These are phyloP conservation scores for Suillus spraguei DNA, from an alignment of 768 basidiomycete species.

Conservation along the genomic window DNA sequence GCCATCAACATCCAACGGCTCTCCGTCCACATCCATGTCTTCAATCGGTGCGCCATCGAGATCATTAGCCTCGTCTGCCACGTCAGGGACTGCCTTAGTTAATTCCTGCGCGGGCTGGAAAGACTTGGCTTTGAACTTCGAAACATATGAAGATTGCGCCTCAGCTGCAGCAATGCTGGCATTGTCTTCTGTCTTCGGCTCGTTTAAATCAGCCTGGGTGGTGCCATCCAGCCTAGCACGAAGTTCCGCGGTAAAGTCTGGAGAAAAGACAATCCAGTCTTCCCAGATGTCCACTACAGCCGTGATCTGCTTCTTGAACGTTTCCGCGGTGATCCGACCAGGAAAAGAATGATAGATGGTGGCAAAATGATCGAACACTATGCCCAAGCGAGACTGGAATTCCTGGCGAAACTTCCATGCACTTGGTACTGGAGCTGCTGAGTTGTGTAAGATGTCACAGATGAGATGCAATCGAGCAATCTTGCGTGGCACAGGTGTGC, in stretches of 20 bases:
- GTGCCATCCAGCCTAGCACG: slow-evolving; percentile 74
- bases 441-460: slow-evolving; percentile 98
- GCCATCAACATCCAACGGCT: slow-evolving; percentile 39
- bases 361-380: slow-evolving; percentile 94
- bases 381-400: slow-evolving; percentile 88
- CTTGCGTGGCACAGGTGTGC: slow-evolving; percentile 97
- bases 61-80: slow-evolving; percentile 44
- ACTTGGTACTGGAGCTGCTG: slow-evolving; percentile 89
- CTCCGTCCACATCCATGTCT: slow-evolving; percentile 54
- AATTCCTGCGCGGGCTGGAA: slow-evolving; percentile 70
- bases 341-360: slow-evolving; percentile 96
- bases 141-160: slow-evolving; percentile 41
- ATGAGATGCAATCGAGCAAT: slow-evolving; percentile 93
- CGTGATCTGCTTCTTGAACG: slow-evolving; percentile 92
- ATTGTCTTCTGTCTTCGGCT: slow-evolving; percentile 29
- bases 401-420: slow-evolving; percentile 98
- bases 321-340: slow-evolving; percentile 93
- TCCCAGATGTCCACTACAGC: slow-evolving; percentile 95
- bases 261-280: slow-evolving; percentile 96
- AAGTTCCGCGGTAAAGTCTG: slow-evolving; percentile 78
- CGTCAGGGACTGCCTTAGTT: slow-evolving; percentile 24
- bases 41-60: slow-evolving; percentile 56
- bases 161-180: slow-evolving; percentile 21
- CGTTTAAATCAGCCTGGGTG: slow-evolving; percentile 30
- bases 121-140: slow-evolving; percentile 76